Evolutionary conservation across 2,329 filamentous ascomycete genomes (phyloP).

Genomic region (Penicillium concentricum): DNA sequence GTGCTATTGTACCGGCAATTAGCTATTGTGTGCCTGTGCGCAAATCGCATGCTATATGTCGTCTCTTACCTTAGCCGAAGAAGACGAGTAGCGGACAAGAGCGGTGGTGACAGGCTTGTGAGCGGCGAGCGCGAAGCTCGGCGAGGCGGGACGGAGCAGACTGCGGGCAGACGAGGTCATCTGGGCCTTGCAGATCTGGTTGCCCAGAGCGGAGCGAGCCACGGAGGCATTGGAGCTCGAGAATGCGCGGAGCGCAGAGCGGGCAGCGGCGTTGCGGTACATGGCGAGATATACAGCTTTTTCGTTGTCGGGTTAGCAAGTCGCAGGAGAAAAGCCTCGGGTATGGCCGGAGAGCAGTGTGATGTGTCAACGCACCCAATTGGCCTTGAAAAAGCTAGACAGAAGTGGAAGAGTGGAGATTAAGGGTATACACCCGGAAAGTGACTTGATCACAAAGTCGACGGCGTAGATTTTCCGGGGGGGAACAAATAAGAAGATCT

Average conservation of each 20-base stretch:
- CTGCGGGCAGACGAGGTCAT: conserved; percentile 44
- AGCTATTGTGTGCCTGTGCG: conserved; percentile 45
- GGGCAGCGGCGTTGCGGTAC: conserved; percentile 45
- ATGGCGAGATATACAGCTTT: conserved; percentile 35
- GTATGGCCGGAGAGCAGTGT: conserved; percentile 20
- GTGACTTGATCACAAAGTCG: conserved; percentile 34
- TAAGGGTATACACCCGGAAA: conserved; percentile 31
- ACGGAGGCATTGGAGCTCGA: conserved; percentile 45
- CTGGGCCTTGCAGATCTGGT: conserved; percentile 45
- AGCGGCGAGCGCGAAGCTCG: conserved; percentile 44
- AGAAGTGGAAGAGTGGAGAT: conserved; percentile 29
- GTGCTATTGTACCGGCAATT: conserved; percentile 36
- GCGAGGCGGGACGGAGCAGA: conserved; percentile 35
- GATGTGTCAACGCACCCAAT: conserved; percentile 32
- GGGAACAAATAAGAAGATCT: conserved; percentile 33
- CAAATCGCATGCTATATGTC: not conserved
- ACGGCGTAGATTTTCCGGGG: conserved; percentile 33
- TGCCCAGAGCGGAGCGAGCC: conserved; percentile 41
- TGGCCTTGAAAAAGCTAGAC: conserved; percentile 25
- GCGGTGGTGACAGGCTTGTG: conserved; percentile 49
- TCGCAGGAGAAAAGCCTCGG: conserved; percentile 34
- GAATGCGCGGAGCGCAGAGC: conserved; percentile 46
- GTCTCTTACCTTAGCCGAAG: conserved; percentile 49
- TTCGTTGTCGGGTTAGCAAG: conserved; percentile 33
- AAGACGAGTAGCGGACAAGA: conserved; percentile 50